Base-by-base conservation (phyloP, 495 filamentous ascomycete species). In the Trichoderma asperelloides region DNA sequence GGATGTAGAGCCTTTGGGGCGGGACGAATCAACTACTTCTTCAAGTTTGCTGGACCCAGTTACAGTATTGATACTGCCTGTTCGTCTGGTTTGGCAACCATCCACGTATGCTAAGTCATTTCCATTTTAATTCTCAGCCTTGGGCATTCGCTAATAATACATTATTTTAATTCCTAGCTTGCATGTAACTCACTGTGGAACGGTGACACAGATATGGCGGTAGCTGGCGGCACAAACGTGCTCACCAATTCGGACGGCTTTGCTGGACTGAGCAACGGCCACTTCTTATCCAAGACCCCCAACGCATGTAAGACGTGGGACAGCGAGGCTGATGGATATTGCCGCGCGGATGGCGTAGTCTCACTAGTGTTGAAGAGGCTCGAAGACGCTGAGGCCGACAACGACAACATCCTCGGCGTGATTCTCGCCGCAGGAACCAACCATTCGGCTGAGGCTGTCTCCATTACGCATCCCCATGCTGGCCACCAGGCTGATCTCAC, bases 401-500 rank as follows among this genome's bases (percentile, higher is more conserved):
- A 89, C 18, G 91, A 93, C 69, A 82, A 86, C 5, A 86, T 94
- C 27, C 80, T 89, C 21, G 91, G 82, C 33, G 82, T 91, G 40
- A 87, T 94, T 47, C 73, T 84, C 2, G 87, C 83, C 15, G 81
- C 87, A 0, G 82, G 85, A 27, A 91, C 89, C 23, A 94, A 94
- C 69, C 90, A 93, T 72, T 91, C 86, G 0, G 89, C 88, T 0
- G 86, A 91, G 68, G 84, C 89, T 37, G 86, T 88, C 16, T 91
- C 89, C n/a, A 95, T 95, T 70, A 95, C 91, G 0, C 87, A 89
- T 33, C 91, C 91, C n/a, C 88, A 91, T 73, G 86, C 83, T 2
- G 85, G 84, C 2, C 88, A 89, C 0, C 91, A 96, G 72, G 83
- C 88, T 8, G 75, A 82, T 15, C 79, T 94, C n/a, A 93, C 88